Percentiles rank a stretch among this genome's conserved stretches.
Conservation (phyloP, 1,284 basidiomycete species). For the Irpex sp. region DNA sequence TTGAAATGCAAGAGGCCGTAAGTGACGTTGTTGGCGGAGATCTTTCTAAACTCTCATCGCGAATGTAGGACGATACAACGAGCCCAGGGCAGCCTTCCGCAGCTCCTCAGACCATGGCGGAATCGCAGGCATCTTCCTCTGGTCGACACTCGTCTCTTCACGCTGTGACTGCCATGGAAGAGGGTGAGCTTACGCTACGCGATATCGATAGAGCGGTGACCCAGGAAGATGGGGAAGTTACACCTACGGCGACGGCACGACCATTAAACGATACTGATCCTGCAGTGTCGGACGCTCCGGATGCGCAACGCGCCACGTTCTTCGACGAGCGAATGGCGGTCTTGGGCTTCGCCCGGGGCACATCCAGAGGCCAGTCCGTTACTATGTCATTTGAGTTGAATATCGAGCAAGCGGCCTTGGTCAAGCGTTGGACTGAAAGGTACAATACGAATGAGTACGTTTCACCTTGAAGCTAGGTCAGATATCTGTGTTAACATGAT, state of each 20-base stretch:
- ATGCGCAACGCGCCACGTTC: background rate
- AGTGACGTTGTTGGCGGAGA: background rate
- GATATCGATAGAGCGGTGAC: background rate
- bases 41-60: background rate
- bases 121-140: background rate
- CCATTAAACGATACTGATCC: background rate
- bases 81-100: background rate
- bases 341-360: background rate
- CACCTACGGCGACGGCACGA: background rate
- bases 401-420: background rate
- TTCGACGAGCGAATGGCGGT: background rate
- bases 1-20: background rate
- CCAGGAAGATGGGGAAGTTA: background rate
- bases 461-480: background rate
- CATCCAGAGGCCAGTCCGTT: background rate
- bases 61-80: background rate
- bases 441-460: background rate
- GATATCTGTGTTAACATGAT: background rate
- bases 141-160: background rate
- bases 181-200: background rate
- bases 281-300: background rate
- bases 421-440: background rate
- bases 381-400: background rate
- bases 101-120: background rate
- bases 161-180: background rate